Percentiles rank a stretch among this genome's conserved stretches.
phyloP scores from a whole-genome alignment of 208 protist species.

The Leptomonas seymouri region DNA sequence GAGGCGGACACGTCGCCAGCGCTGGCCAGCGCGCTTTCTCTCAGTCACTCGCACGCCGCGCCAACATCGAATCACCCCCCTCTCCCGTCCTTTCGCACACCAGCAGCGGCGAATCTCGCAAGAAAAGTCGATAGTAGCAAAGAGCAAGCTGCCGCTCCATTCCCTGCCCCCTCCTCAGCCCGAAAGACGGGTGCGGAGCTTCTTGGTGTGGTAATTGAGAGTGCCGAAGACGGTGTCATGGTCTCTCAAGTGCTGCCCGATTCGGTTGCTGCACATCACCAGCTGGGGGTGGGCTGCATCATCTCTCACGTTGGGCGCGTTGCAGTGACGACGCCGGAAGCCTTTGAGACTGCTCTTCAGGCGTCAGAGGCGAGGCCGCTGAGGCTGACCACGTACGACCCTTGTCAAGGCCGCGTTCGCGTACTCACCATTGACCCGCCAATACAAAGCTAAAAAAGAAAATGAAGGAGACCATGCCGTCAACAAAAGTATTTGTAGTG shows the following conservation, averaged over 20 bases:
- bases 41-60: neutral
- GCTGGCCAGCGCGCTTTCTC: neutral
- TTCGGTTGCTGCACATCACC: conserved; percentile 31
- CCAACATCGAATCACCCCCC: neutral
- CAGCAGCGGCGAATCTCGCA: neutral
- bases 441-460: neutral
- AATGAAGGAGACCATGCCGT: too few relatives aligned
- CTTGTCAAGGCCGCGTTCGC: conserved; percentile 39
- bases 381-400: conserved; percentile 64
- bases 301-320: conserved; percentile 56
- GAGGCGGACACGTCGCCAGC: neutral
- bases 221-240: conserved; percentile 45
- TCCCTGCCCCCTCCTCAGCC: neutral
- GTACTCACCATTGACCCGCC: conserved; percentile 34
- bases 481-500: too few relatives aligned
- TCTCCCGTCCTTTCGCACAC: neutral
- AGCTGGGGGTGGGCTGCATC: conserved; percentile 41
- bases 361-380: conserved; percentile 16
- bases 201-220: conserved; percentile 29
- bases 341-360: conserved; percentile 38
- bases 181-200: conserved; percentile 20
- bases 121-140: neutral
- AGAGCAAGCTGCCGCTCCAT: neutral
- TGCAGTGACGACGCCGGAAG: conserved; percentile 27
- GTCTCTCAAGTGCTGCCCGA: conserved; percentile 31